Base-by-base conservation (phyloP, 2,329 filamentous ascomycete genomes). In the Ploettnerulaceae sp. region DNA sequence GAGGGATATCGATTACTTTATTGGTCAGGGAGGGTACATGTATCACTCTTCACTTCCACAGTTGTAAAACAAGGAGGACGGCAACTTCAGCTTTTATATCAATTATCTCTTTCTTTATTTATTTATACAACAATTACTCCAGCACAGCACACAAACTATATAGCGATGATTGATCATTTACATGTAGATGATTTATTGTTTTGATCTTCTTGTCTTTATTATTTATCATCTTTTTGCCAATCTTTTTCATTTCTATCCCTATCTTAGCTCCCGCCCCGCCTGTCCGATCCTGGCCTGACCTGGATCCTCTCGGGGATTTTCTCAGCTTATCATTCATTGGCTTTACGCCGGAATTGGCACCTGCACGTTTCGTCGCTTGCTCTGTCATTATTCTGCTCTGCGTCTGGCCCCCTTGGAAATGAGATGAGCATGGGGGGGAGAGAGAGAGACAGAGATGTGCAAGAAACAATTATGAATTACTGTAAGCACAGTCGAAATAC, bases 331-430 rank as follows among this genome's bases (percentile, higher is more conserved):
- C n/a, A n/a, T n/a, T 18, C 17, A 40, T 40, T 40, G 37, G 37
- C 21, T 14, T 40, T 18, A n/a, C 25, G 25, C 22, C 25, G 37
- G 31, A 40, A 29, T 38, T 9, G 2, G 15, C 18, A 37, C 17
- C n/a, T 17, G 34, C 34, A 37, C 25, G 37, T 28, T 40, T 40
- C 15, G 21, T 11, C 14, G 9, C 12, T 20, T 11, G 34, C 31
- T 45, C 12, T 25, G 41, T 47, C 42, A 34, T 36, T 25, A 29
- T 46, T n/a, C 51, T 38, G n/a, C 22, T 9, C 35, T 20, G 24
- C 34, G 47, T 24, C 25, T 50, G 48, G 47, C 50, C 32, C 17
- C 15, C 11, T 17, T 45, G 48, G 51, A 53, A 53, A 53, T 53
- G 40, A 53, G 48, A 22, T 26, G 37, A 29, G 37, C 25, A 40